Evolutionary conservation across 148 eudicot genomes (phyloP).

Genomic region (Limonium bicolor): DNA sequence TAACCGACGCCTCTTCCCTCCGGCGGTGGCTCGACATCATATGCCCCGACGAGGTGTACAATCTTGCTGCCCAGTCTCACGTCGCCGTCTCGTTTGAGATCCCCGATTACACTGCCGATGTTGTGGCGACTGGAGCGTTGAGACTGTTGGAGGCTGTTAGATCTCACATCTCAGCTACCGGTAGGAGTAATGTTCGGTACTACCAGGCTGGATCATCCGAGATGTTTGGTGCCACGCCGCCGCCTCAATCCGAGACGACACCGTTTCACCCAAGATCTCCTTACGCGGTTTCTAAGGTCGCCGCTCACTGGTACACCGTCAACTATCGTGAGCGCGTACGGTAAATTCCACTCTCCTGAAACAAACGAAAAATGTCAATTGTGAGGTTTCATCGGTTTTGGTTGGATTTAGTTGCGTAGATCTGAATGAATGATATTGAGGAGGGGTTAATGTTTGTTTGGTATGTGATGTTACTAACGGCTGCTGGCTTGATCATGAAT

Average conservation of each 20-base stretch:
- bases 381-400: no score
- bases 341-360: no score
- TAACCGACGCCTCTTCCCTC: conserved; percentile 79
- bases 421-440: no score
- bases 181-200: conserved; percentile 45
- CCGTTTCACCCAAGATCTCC: conserved; percentile 95
- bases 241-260: conserved; percentile 62
- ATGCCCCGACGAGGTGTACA: conserved; percentile 79
- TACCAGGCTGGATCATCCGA: conserved; percentile 95
- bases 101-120: conserved; percentile 95
- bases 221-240: conserved; percentile 92
- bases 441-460: no score
- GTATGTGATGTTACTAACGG: no score
- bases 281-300: conserved; percentile 71
- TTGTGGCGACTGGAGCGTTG: conserved; percentile 78
- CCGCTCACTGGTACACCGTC: conserved; percentile 96
- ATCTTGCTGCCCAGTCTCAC: conserved; percentile 90
- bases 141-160: conserved; percentile 76
- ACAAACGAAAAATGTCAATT: no score
- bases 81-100: conserved; percentile 96
- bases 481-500: no score
- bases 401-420: no score
- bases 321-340: conserved; percentile 94
- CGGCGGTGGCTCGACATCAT: conserved; percentile 75
- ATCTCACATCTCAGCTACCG: conserved; percentile 59